Conservation (phyloP, 148 eudicot species). For the Polygonum maritimum region DNA sequence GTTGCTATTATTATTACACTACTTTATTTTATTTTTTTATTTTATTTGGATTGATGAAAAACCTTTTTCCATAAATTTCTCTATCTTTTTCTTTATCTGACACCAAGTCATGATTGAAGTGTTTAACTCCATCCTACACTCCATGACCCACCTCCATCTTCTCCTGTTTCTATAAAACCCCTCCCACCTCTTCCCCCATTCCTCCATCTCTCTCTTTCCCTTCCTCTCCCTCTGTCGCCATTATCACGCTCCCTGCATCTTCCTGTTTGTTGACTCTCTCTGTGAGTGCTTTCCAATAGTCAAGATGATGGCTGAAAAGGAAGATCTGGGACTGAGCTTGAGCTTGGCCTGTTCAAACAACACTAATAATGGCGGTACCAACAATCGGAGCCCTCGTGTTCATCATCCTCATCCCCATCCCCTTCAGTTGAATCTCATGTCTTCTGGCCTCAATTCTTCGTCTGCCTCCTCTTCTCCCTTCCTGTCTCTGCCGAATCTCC, state of each 20-base stretch:
- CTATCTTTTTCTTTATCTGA: neutral
- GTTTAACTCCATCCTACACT: neutral
- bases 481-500: neutral
- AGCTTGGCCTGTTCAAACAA: constrained; percentile 1
- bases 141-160: neutral
- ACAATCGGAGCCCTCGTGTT: neutral
- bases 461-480: neutral
- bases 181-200: neutral
- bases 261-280: neutral
- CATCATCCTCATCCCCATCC: neutral
- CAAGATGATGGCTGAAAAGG: neutral
- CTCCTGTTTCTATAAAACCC: neutral
- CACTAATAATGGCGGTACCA: neutral
- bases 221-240: neutral
- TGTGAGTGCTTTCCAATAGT: neutral
- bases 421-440: constrained; percentile 4
- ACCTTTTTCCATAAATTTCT: neutral
- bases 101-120: constrained; percentile 6
- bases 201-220: neutral
- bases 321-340: constrained; percentile 4
- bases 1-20: neutral
- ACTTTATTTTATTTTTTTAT: neutral
- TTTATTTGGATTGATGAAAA: neutral
- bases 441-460: neutral
- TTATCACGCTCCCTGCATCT: neutral